phyloP scores from a whole-genome alignment of 441 rosid species.

The Caryocar brasiliense region DNA sequence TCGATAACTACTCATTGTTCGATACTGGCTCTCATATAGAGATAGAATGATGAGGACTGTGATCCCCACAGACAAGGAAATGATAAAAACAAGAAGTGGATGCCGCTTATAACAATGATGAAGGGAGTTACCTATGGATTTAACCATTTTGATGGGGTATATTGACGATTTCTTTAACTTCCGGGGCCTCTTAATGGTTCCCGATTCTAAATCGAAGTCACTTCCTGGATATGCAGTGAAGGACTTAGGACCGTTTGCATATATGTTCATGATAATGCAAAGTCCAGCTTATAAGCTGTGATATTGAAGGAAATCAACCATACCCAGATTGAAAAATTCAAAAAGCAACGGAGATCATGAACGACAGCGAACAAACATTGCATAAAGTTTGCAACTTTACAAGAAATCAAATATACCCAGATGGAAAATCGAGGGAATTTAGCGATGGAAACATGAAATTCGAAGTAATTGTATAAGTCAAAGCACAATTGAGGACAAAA shows the following conservation, averaged over 20 bases:
- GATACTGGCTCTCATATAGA: constrained; percentile 34
- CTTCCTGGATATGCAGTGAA: constrained; percentile 61
- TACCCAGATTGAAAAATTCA: constrained; percentile 21
- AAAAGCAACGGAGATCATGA: constrained; percentile 6
- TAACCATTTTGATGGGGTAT: constrained; percentile 44
- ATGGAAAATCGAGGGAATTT: too few species aligned
- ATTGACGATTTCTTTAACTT: constrained; percentile 37
- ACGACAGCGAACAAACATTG: background rate
- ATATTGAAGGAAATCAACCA: constrained; percentile 28
- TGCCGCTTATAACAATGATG: constrained; percentile 52
- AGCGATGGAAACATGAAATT: background rate
- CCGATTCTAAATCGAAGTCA: constrained; percentile 79
- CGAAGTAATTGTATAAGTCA: background rate
- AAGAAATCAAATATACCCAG: constrained; percentile 8
- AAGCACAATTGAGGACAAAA: background rate
- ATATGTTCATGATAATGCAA: constrained; percentile 49
- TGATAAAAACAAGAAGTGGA: constrained; percentile 36
- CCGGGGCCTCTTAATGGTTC: constrained; percentile 44
- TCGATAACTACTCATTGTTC: constrained; percentile 19
- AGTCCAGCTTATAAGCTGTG: constrained; percentile 21
- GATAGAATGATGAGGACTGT: constrained; percentile 44
- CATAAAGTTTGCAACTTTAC: background rate
- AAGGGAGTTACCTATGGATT: constrained; percentile 41
- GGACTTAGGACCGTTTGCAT: constrained; percentile 44
- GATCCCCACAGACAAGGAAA: constrained; percentile 54